Percentiles rank a stretch among this genome's conserved stretches.
These are phyloP conservation scores for Mycena citricolor DNA, from an alignment of 1,284 basidiomycete species.

Conservation along the genomic window DNA sequence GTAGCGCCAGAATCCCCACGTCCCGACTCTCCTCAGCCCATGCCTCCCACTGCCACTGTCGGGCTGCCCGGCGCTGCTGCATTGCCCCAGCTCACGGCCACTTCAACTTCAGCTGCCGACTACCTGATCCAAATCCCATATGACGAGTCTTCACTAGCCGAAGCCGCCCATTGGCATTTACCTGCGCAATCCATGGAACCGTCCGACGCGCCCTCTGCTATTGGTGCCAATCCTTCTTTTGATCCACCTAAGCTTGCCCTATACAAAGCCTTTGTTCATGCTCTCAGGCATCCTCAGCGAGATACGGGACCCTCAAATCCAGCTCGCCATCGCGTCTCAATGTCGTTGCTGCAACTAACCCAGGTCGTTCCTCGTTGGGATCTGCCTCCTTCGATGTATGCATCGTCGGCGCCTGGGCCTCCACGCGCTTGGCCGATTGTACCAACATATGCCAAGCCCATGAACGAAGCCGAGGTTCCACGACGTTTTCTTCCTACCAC, in stretches of 20 bases:
- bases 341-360: conserved; percentile 58
- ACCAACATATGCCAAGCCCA: conserved; percentile 53
- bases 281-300: conserved; percentile 58
- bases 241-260: conserved; percentile 65
- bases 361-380: conserved; percentile 66
- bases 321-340: conserved; percentile 65
- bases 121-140: conserved; percentile 70
- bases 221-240: too few relatives aligned
- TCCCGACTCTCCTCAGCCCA: conserved; percentile 34
- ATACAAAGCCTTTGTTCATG: conserved; percentile 69
- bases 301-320: conserved; percentile 33
- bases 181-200: conserved; percentile 45
- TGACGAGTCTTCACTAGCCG: conserved; percentile 61
- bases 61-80: conserved; percentile 32
- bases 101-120: conserved; percentile 53
- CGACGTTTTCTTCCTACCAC: conserved; percentile 47
- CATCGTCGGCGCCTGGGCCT: conserved; percentile 50
- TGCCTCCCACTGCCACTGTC: conserved; percentile 32
- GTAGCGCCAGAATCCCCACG: conserved; percentile 35
- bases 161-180: conserved; percentile 64
- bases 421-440: conserved; percentile 57
- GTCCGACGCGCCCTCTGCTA: conserved; percentile 24
- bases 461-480: conserved; percentile 32
- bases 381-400: conserved; percentile 61
- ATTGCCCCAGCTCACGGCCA: conserved; percentile 40